Conservation (phyloP, 805 yeast species). For the Phaffomyces antillensis region DNA sequence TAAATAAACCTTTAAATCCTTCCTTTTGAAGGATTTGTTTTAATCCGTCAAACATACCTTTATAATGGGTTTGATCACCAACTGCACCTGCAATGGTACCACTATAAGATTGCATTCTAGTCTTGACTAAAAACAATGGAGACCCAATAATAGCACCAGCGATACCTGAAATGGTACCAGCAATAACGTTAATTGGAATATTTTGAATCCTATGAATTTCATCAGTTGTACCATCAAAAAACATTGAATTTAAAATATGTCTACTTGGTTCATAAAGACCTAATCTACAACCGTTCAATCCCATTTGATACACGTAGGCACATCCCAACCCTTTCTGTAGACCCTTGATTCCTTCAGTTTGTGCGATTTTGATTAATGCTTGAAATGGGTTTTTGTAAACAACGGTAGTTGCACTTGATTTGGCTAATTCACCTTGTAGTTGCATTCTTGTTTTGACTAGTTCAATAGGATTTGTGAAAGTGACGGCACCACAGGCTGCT, state of each 20-base stretch:
- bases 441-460: slow-evolving; percentile 95
- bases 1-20: slow-evolving; percentile 71
- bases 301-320: slow-evolving; percentile 86
- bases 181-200: slow-evolving; percentile 54
- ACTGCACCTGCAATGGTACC: slow-evolving; percentile 41
- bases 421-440: slow-evolving; percentile 77
- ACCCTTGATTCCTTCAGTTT: slow-evolving; percentile 81
- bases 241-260: slow-evolving; percentile 42
- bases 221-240: slow-evolving; percentile 37
- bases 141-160: slow-evolving; percentile 88
- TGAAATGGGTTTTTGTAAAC: slow-evolving; percentile 82
- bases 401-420: slow-evolving; percentile 38
- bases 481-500: slow-evolving; percentile 98
- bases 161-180: slow-evolving; percentile 82
- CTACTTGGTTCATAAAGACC: slow-evolving; percentile 92
- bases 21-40: slow-evolving; percentile 52
- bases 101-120: slow-evolving; percentile 94
- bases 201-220: slow-evolving; percentile 45
- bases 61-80: slow-evolving; percentile 92
- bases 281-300: slow-evolving; percentile 87
- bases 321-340: slow-evolving; percentile 84
- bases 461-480: slow-evolving; percentile 94
- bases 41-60: slow-evolving; percentile 61
- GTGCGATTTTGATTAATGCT: slow-evolving; percentile 64
- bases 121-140: slow-evolving; percentile 87